phyloP scores from a whole-genome alignment of 2,329 filamentous ascomycete species.

The Coniochaeta sp. region DNA sequence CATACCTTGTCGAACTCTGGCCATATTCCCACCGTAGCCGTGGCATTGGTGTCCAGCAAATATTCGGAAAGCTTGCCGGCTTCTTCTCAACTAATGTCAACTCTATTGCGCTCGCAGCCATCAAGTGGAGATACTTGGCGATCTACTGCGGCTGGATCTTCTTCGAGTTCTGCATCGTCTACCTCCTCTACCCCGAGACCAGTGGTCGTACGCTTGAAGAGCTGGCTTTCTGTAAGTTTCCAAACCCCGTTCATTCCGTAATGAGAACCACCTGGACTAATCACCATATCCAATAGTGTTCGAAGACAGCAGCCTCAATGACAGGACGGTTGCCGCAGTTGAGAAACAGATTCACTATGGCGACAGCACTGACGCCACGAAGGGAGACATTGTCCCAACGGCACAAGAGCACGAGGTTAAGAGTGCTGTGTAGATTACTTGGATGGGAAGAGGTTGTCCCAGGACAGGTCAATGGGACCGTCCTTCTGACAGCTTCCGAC shows the following conservation, averaged over 20 bases:
- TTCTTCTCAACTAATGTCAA: conserved; percentile 31
- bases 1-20: conserved; percentile 18
- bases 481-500: too few relatives aligned
- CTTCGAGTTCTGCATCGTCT: conserved; percentile 49
- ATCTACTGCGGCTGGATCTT: conserved; percentile 36
- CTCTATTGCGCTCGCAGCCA: conserved; percentile 31
- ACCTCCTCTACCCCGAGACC: conserved; percentile 80
- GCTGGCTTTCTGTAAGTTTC: conserved; percentile 30
- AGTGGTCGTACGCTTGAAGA: conserved; percentile 76
- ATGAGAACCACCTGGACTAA: neutral
- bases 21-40: conserved; percentile 21
- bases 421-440: neutral
- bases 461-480: too few relatives aligned
- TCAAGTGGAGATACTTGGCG: conserved; percentile 34
- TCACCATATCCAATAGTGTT: conserved; percentile 3
- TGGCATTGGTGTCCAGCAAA: conserved; percentile 36
- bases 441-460: too few relatives aligned
- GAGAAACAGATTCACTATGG: conserved; percentile 6
- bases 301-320: conserved; percentile 6
- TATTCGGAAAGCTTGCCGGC: conserved; percentile 27
- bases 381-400: neutral
- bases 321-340: conserved; percentile 6
- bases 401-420: neutral
- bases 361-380: neutral
- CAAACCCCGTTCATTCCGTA: neutral